Conservation (phyloP, 129 eudicot species). For the Flaveria bidentis region DNA sequence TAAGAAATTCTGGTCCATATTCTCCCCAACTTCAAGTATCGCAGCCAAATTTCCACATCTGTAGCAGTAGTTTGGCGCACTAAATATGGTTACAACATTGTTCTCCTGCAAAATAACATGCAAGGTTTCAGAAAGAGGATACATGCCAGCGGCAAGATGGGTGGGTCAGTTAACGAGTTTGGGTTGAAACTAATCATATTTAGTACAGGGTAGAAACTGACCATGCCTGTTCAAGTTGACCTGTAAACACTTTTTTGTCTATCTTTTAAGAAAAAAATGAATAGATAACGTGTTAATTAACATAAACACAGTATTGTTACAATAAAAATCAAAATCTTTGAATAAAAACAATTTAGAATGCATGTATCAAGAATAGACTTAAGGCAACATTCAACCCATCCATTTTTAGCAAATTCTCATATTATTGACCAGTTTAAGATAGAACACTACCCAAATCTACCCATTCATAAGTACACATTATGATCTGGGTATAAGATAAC, state of each 20-base stretch:
- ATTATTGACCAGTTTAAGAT: not conserved
- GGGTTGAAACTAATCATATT: not conserved
- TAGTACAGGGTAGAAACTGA: not conserved
- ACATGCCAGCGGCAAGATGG: not conserved
- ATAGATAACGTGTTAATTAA: not conserved
- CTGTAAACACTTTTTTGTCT: not conserved
- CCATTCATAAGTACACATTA: not conserved
- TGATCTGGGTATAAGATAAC: not conserved
- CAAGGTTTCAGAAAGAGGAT: not conserved
- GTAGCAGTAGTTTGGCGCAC: conserved; percentile 54
- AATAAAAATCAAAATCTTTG: not conserved
- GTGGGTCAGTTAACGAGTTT: not conserved
- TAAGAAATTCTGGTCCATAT: conserved; percentile 59
- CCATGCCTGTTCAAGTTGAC: not conserved
- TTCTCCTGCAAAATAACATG: conserved; percentile 29
- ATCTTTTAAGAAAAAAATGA: not conserved
- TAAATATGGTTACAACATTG: conserved; percentile 46
- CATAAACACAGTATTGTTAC: not conserved
- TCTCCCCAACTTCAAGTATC: conserved; percentile 52
- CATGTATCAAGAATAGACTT: not conserved
- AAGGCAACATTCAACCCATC: conserved; percentile 4
- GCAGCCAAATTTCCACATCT: conserved; percentile 55
- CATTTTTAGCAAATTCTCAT: not conserved
- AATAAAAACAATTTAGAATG: not conserved
- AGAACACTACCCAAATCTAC: not conserved